phyloP scores from a whole-genome alignment of 768 basidiomycete genomes.

The Rubroboletus satanas region DNA sequence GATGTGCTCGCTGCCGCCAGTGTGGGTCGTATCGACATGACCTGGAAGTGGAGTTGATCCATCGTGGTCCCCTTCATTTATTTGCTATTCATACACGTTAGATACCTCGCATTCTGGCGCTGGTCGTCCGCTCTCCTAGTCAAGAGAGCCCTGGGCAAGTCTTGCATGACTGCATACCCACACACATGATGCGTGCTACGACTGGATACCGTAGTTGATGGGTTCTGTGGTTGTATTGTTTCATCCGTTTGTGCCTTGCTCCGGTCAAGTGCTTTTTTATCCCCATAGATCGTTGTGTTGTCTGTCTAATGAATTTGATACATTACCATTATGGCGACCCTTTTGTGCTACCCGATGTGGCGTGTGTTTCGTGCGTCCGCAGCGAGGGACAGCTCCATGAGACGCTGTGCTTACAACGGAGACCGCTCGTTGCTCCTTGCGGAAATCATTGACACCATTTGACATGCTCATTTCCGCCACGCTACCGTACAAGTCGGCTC shows the following conservation, averaged over 20 bases:
- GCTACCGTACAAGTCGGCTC: constrained; percentile 12
- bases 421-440: background rate
- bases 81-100: constrained; percentile 25
- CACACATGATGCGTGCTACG: constrained; percentile 24
- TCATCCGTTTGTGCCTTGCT: constrained; percentile 27
- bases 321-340: background rate
- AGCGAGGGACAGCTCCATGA: constrained; percentile 1
- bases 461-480: constrained; percentile 10
- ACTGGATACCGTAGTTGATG: constrained; percentile 30
- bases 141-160: constrained; percentile 25
- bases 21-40: constrained; percentile 52
- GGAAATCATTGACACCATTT: constrained; percentile 1
- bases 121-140: constrained; percentile 26
- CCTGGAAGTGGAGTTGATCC: constrained; percentile 43
- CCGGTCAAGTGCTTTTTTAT: constrained; percentile 32
- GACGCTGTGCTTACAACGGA: constrained; percentile 3
- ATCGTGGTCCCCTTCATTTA: constrained; percentile 13
- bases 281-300: constrained; percentile 10
- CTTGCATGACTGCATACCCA: constrained; percentile 8
- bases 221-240: constrained; percentile 11
- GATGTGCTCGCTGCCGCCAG: constrained; percentile 36
- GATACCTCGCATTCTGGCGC: constrained; percentile 4
- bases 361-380: background rate
- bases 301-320: constrained; percentile 12
- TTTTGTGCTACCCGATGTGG: background rate